Percentiles rank a stretch among this genome's conserved stretches.
Conservation (phyloP, 495 filamentous ascomycete genomes). For the Penicillium manginii region DNA sequence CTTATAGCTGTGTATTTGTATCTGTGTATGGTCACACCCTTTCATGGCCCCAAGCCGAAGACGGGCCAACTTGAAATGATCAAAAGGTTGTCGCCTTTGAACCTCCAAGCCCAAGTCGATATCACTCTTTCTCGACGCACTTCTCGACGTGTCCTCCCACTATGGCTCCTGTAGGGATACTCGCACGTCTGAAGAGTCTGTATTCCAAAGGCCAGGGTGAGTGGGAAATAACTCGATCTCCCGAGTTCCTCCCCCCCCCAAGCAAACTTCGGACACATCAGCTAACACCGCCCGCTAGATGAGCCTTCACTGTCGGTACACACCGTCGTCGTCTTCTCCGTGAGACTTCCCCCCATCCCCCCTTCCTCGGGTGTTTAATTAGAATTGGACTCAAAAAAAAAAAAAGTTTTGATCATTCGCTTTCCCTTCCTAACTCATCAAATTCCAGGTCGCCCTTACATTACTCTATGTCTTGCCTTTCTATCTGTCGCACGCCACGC, state of each 20-base stretch:
- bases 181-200: constrained; percentile 41
- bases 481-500: constrained; percentile 78
- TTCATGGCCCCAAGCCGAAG: constrained; percentile 8
- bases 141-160: neutral
- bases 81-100: constrained; percentile 2
- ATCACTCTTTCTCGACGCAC: neutral
- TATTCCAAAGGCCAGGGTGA: constrained; percentile 44
- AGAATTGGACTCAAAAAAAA: neutral
- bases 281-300: constrained; percentile 31
- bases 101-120: neutral
- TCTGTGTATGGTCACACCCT: constrained; percentile 9
- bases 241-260: neutral
- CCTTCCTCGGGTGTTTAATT: neutral
- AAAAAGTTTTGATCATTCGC: neutral
- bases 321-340: constrained; percentile 54
- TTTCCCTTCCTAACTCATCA: constrained; percentile 10
- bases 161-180: constrained; percentile 44
- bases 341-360: constrained; percentile 28
- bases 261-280: constrained; percentile 17
- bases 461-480: constrained; percentile 88
- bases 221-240: constrained; percentile 1
- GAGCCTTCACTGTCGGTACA: constrained; percentile 53
- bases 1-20: neutral
- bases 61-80: neutral
- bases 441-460: constrained; percentile 69